Base-by-base conservation (phyloP, 129 eudicot genomes). In the Flaveria sonorensis region DNA sequence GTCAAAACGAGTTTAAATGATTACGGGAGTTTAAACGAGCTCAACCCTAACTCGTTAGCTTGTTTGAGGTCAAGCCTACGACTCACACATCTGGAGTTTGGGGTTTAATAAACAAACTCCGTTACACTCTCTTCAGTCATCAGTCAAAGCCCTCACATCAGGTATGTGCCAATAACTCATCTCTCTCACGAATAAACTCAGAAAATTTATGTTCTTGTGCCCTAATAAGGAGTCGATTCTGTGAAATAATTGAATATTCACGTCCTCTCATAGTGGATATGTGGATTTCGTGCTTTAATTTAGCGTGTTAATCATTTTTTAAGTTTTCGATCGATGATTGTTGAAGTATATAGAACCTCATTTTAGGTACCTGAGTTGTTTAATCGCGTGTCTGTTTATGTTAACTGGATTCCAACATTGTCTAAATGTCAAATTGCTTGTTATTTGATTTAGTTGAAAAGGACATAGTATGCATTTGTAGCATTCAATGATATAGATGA, bases 281-380 rank as follows among this genome's bases (percentile, higher is more conserved):
- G 20, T 56, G 53, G 32, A 36, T 36, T 36, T 36, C 7, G 36
- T 36, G 40, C 40, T 7, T 36, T 36, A 36, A 36, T 73, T 57
- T 23, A 7, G 68, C 57, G 42, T 48, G 30, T 15, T 47, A 12
- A 47, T 47, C 52, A 2, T 1, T 9, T 43, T 47, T 47, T 40
- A 73, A 59, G 24, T 28, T 59, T 55, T n/a, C 55, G 13, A 71
- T 45, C 52, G 39, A 69, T 69, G 12, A 69, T 45, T n/a, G 10
- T 14, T 42, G 21, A 42, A 12, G 36, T 30, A 71, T 71, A 62
- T 71, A 50, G 47, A 51, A 50, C 47, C 63, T 30, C 19, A 36
- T 18, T 10, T 67, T 3, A 13, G 13, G 8, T 1, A 1, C 21
- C 8, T 43, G 26, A 16, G 19, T 67, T 10, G 21, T 18, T 5